Conservation (phyloP, 225 moss, liverwort and hornwort genomes). For the Rhytidiadelphus loreus region DNA sequence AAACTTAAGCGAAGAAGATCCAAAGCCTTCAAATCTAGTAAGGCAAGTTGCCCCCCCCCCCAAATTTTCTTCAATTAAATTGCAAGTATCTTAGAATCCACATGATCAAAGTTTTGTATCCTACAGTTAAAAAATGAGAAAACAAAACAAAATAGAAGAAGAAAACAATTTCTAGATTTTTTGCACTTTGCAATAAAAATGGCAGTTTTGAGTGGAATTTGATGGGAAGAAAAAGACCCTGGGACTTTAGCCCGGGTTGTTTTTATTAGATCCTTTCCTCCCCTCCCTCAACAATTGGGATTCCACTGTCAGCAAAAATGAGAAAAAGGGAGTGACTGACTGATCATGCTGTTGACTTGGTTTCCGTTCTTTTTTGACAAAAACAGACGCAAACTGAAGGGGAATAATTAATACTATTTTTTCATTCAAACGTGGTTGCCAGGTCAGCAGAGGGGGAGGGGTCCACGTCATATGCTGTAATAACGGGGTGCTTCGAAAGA, state of each 20-base stretch:
- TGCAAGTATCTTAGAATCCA: background rate
- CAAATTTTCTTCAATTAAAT: background rate
- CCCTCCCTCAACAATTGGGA: background rate
- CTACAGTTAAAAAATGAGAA: fast-evolving
- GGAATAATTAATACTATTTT: background rate
- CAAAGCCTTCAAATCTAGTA: too few relatives aligned
- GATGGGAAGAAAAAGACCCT: background rate
- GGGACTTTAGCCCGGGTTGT: background rate
- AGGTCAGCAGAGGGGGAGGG: background rate
- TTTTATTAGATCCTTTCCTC: background rate
- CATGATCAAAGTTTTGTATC: fast-evolving
- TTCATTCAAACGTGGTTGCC: background rate
- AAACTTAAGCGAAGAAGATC: too few relatives aligned
- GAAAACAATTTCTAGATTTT: background rate
- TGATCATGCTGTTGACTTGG: background rate
- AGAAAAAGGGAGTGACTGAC: background rate
- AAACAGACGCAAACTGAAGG: background rate
- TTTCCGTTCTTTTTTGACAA: background rate
- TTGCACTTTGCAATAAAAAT: background rate
- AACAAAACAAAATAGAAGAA: too few relatives aligned
- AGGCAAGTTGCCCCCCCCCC: fast-evolving
- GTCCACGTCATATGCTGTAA: background rate
- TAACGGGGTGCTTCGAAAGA: background rate
- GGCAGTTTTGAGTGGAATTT: background rate
- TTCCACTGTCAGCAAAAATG: background rate